These are phyloP conservation scores for Kodamaea laetipori DNA, from an alignment of 805 yeast genomes.

Conservation along the genomic window DNA sequence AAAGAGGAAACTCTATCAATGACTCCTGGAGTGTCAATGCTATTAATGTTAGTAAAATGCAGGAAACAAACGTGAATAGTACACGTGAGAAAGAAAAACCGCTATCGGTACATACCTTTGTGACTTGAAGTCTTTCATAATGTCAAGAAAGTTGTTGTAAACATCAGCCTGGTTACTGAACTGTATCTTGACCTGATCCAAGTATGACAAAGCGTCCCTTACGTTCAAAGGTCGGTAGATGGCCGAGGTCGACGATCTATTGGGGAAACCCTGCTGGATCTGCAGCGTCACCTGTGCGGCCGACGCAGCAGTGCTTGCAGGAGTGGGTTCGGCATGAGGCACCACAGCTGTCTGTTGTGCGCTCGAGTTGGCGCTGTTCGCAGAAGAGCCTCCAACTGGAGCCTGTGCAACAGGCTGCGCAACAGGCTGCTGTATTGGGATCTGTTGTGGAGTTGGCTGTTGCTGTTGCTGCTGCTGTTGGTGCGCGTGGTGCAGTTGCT, in stretches of 20 bases:
- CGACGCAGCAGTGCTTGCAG: conserved; percentile 21
- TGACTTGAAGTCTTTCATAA: conserved; percentile 98
- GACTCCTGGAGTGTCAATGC: conserved; percentile 97
- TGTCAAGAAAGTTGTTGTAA: conserved; percentile 92
- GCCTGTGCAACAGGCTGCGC: conserved; percentile 17
- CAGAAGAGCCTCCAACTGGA: conserved; percentile 9
- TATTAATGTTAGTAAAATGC: conserved; percentile 19
- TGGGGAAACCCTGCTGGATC: conserved; percentile 38
- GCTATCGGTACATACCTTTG: conserved; percentile 43
- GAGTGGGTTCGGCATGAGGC: conserved; percentile 16
- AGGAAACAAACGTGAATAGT: neutral
- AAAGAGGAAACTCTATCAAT: conserved; percentile 90
- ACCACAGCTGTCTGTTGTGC: conserved; percentile 18
- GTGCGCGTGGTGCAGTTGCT: conserved; percentile 18
- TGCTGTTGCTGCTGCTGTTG: conserved; percentile 15
- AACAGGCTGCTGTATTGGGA: conserved; percentile 15
- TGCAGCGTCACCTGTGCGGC: conserved; percentile 17
- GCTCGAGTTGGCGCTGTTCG: conserved; percentile 23
- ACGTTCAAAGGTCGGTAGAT: conserved; percentile 84
- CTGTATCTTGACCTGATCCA: conserved; percentile 94
- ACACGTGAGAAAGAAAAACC: neutral
- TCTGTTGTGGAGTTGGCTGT: conserved; percentile 15
- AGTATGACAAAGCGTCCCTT: conserved; percentile 90
- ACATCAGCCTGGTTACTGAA: conserved; percentile 93
- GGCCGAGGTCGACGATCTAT: conserved; percentile 42